A percentile compares a stretch with the other conserved stretches of the same genome.
phyloP scores from a whole-genome alignment of 1,139 yeast genomes.

The Yamadazyma triangularis region DNA sequence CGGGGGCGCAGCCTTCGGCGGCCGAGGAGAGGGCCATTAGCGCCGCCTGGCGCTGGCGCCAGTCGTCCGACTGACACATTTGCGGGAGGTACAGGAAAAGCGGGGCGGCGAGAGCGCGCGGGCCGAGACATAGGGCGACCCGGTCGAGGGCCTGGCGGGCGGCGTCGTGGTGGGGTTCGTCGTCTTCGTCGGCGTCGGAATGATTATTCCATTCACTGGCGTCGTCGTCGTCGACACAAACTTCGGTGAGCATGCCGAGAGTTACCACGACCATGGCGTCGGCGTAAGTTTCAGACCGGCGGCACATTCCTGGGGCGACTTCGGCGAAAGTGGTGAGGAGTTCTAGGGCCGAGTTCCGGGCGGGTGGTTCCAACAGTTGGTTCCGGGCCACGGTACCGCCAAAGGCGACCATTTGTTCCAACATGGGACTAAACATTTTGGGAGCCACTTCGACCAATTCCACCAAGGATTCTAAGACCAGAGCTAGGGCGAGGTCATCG shows the following conservation, averaged over 20 bases:
- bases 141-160: constrained; percentile 94
- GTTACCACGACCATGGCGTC: constrained; percentile 69
- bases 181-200: constrained; percentile 76
- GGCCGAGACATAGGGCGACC: constrained; percentile 77
- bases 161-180: constrained; percentile 83
- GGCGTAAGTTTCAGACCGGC: constrained; percentile 69
- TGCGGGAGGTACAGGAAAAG: constrained; percentile 81
- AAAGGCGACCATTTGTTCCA: constrained; percentile 79
- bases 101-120: constrained; percentile 78
- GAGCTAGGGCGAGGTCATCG: constrained; percentile 75
- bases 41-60: constrained; percentile 98
- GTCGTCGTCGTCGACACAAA: constrained; percentile 82
- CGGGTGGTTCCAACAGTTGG: constrained; percentile 69
- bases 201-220: constrained; percentile 85
- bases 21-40: constrained; percentile 95
- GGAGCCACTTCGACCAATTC: constrained; percentile 94
- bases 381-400: constrained; percentile 78
- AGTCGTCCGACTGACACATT: constrained; percentile 68
- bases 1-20: constrained; percentile 96
- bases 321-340: constrained; percentile 86
- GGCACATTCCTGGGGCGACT: constrained; percentile 94
- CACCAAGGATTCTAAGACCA: constrained; percentile 83
- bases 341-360: constrained; percentile 86
- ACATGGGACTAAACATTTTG: constrained; percentile 87
- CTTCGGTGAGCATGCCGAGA: constrained; percentile 86